Conservation (phyloP, 768 basidiomycete genomes). For the Boletus reticulatus region DNA sequence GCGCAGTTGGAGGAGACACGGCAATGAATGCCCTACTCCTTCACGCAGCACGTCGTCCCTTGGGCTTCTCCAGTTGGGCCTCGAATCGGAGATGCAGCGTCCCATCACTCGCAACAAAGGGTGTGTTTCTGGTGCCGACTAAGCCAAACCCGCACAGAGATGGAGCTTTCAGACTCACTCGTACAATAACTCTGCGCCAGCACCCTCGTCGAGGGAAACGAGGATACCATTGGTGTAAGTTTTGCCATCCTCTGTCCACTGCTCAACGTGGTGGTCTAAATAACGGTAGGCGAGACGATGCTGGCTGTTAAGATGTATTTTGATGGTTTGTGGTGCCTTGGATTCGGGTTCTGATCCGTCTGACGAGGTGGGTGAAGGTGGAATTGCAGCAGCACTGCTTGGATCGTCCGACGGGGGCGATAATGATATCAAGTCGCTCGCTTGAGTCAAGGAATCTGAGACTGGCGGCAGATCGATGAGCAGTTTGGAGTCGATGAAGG, state of each 20-base stretch:
- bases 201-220: conserved; percentile 38
- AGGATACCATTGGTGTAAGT: conserved; percentile 31
- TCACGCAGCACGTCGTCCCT: conserved; percentile 29
- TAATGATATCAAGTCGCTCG: conserved; percentile 8
- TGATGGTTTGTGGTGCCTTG: conserved; percentile 3
- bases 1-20: no score
- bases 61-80: conserved; percentile 39
- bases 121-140: conserved; percentile 36
- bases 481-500: conserved; percentile 53
- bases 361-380: neutral
- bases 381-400: neutral
- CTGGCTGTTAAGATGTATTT: conserved; percentile 32
- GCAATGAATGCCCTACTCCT: neutral
- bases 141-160: neutral
- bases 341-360: conserved; percentile 5
- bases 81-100: conserved; percentile 46
- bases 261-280: conserved; percentile 1
- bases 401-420: neutral
- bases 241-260: conserved; percentile 7
- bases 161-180: conserved; percentile 39
- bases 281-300: conserved; percentile 26
- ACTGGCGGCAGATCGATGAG: conserved; percentile 38
- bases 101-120: conserved; percentile 47
- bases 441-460: neutral
- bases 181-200: conserved; percentile 48